phyloP scores from a whole-genome alignment of 345 rosid genomes.

The Draba incana region DNA sequence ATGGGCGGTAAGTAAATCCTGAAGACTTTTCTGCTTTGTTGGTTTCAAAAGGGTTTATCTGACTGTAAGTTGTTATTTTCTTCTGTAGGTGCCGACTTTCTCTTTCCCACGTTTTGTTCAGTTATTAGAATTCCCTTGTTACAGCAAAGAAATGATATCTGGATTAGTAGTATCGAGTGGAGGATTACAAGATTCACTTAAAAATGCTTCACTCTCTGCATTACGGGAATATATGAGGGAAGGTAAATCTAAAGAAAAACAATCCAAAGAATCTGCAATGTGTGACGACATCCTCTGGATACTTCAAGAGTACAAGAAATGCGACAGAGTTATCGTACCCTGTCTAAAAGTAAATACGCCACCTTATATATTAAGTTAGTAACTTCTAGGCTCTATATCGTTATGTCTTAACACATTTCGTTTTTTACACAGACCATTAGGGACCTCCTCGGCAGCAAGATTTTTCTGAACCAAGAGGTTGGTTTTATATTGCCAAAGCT shows the following conservation, averaged over 20 bases:
- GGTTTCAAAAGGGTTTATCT: conserved; percentile 21
- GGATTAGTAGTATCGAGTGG: conserved; percentile 91
- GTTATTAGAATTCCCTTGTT: conserved; percentile 62
- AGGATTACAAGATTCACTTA: conserved; percentile 88
- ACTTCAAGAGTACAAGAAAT: conserved; percentile 71
- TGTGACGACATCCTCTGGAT: conserved; percentile 75
- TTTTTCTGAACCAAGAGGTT: conserved; percentile 79
- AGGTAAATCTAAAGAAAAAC: conserved; percentile 47
- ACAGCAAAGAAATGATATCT: conserved; percentile 68
- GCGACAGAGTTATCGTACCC: conserved; percentile 80
- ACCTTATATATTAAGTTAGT: neutral
- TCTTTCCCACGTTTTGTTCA: conserved; percentile 82
- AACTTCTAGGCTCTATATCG: conserved; percentile 4
- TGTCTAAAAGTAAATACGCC: conserved; percentile 69
- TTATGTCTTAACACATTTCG: conserved; percentile 17
- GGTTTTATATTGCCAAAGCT: conserved; percentile 34
- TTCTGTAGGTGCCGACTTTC: conserved; percentile 75
- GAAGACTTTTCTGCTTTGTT: conserved; percentile 15
- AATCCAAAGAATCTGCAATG: conserved; percentile 53
- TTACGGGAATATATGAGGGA: conserved; percentile 67
- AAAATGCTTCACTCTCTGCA: conserved; percentile 67
- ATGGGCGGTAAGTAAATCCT: conserved; percentile 68
- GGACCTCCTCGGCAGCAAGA: conserved; percentile 65
- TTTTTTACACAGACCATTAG: conserved; percentile 69
- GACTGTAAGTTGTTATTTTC: conserved; percentile 25